A percentile compares a stretch with the other conserved stretches of the same genome.
phyloP scores from a whole-genome alignment of 192 early-diverging fungal species.

The Irineochytrium annulatum region DNA sequence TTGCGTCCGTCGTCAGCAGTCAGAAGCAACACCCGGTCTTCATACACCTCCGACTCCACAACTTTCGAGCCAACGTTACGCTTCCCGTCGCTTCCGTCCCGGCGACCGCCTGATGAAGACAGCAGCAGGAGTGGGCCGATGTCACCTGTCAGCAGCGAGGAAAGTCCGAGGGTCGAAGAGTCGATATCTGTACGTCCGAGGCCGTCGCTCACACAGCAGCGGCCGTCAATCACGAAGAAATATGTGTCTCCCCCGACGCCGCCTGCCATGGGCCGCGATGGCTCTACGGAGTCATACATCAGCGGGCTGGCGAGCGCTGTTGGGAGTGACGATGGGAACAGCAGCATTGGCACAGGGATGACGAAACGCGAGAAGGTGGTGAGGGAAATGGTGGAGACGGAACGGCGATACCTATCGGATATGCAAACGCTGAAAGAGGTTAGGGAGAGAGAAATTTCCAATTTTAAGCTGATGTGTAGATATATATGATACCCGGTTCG shows the following conservation, averaged over 20 bases:
- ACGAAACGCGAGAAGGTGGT: conserved; percentile 68
- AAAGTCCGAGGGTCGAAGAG: too few relatives aligned
- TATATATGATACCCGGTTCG: conserved; percentile 55
- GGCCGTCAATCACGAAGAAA: too few relatives aligned
- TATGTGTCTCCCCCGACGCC: too few relatives aligned
- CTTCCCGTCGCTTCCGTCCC: too few relatives aligned
- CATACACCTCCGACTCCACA: too few relatives aligned
- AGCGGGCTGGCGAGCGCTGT: neutral
- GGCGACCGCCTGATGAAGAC: too few relatives aligned
- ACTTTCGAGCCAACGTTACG: too few relatives aligned
- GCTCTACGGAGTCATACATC: neutral
- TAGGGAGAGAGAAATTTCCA: conserved; percentile 33
- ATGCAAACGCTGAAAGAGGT: conserved; percentile 66
- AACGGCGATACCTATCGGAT: conserved; percentile 68
- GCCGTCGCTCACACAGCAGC: too few relatives aligned
- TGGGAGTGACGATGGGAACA: neutral
- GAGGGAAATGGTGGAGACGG: conserved; percentile 74
- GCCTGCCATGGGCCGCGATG: neutral
- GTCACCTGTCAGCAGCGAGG: too few relatives aligned
- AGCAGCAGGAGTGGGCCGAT: too few relatives aligned
- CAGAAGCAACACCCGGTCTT: too few relatives aligned
- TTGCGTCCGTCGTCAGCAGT: neutral
- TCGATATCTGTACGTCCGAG: too few relatives aligned
- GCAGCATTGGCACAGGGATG: neutral
- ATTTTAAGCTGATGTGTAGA: conserved; percentile 1